These are phyloP conservation scores for Melaleuca quinquenervia DNA, from an alignment of 345 rosid species.

Conservation along the genomic window DNA sequence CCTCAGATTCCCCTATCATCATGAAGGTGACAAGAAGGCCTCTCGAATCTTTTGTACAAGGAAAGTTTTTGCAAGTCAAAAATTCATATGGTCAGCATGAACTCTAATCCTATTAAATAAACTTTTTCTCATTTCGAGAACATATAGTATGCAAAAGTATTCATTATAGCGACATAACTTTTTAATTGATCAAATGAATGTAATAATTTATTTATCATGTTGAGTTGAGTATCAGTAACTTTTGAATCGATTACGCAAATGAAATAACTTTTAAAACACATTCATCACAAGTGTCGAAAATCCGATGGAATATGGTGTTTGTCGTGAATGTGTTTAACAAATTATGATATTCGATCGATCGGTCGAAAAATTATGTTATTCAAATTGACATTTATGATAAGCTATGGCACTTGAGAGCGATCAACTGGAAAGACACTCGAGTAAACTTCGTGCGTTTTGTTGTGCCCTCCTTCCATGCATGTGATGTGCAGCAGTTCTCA, in stretches of 20 bases:
- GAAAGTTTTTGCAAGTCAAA: background rate
- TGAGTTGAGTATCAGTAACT: background rate
- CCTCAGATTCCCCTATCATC: background rate
- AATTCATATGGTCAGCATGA: background rate
- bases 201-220: background rate
- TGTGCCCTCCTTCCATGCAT: background rate
- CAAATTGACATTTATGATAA: too few species aligned
- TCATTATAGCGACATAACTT: rapidly evolving
- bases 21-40: background rate
- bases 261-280: background rate
- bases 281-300: background rate
- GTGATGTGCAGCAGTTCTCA: background rate
- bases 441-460: background rate
- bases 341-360: background rate
- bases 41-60: background rate
- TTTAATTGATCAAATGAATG: background rate
- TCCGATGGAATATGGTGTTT: background rate
- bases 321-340: background rate
- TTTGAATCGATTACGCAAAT: background rate
- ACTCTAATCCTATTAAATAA: background rate
- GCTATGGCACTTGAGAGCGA: background rate
- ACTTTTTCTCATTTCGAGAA: background rate
- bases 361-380: too few species aligned
- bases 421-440: background rate
- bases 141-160: background rate